phyloP scores from a whole-genome alignment of 208 protist species.

The Trypanosoma scelopori region DNA sequence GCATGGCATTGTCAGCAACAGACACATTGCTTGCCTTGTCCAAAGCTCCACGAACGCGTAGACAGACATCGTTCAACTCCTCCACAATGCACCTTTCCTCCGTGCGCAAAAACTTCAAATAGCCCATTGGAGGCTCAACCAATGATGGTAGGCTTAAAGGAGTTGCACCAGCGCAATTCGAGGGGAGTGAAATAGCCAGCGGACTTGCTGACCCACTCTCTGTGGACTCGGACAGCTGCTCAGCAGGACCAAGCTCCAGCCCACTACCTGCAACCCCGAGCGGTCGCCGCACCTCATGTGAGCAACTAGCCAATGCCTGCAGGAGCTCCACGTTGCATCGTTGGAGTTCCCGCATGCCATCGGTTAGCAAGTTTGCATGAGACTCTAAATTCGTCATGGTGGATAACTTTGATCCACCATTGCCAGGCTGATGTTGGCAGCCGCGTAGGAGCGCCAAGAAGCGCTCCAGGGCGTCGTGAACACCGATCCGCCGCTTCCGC shows the following conservation, averaged over 20 bases:
- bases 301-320: conserved; percentile 13
- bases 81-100: conserved; percentile 29
- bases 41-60: conserved; percentile 16
- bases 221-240: not conserved
- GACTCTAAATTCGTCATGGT: conserved; percentile 18
- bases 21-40: not conserved
- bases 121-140: conserved; percentile 6
- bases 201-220: not conserved
- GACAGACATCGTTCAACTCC: conserved; percentile 18
- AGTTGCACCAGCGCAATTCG: not conserved
- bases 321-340: conserved; percentile 20
- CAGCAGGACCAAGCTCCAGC: not conserved
- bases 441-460: conserved; percentile 36
- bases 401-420: conserved; percentile 11
- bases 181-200: too few relatives aligned
- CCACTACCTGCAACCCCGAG: conserved; percentile 7
- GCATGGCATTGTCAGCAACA: conserved; percentile 22
- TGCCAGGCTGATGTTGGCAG: not conserved
- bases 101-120: conserved; percentile 17
- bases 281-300: conserved; percentile 21
- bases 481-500: conserved; percentile 36
- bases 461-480: conserved; percentile 34
- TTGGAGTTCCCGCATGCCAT: conserved; percentile 26
- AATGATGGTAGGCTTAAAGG: not conserved
- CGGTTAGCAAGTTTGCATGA: conserved; percentile 18